phyloP scores from a whole-genome alignment of 768 basidiomycete species.

The Paxillus rubicundulus region DNA sequence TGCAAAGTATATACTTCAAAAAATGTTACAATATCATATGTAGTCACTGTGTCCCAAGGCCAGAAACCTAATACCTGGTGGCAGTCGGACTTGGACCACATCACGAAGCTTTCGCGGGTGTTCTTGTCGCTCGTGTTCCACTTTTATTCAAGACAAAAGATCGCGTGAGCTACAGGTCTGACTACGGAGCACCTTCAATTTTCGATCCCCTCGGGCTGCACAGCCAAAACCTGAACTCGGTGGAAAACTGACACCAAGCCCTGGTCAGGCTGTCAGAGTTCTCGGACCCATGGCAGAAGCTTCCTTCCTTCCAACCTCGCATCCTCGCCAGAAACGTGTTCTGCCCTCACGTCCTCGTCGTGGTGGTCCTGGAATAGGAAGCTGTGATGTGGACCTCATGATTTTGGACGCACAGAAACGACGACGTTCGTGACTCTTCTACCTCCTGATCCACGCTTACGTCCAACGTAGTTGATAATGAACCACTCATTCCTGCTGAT shows the following conservation, averaged over 20 bases:
- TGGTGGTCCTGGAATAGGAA: conserved; percentile 79
- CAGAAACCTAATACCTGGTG: not conserved
- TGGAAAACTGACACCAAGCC: conserved; percentile 7
- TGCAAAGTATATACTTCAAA: not conserved
- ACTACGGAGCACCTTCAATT: not conserved
- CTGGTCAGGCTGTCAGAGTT: conserved; percentile 7
- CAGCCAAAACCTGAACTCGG: conserved; percentile 2
- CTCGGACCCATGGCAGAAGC: conserved; percentile 32
- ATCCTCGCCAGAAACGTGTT: conserved; percentile 69
- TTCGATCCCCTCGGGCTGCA: not conserved
- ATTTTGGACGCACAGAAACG: conserved; percentile 79
- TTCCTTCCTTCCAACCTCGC: conserved; percentile 32
- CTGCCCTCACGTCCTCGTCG: conserved; percentile 79
- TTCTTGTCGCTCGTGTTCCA: not conserved
- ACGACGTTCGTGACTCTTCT: conserved; percentile 54
- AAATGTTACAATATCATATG: not conserved
- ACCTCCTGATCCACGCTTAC: conserved; percentile 18
- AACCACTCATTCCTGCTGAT: conserved; percentile 64
- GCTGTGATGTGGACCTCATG: conserved; percentile 75
- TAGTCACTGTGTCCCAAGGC: not conserved
- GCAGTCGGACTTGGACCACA: no score
- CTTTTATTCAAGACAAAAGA: conserved; percentile 11
- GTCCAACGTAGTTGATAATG: conserved; percentile 56
- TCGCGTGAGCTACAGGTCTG: not conserved
- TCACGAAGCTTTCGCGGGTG: not conserved